These are phyloP conservation scores for Penicillium alfredii DNA, from an alignment of 495 filamentous ascomycete genomes.

Conservation along the genomic window DNA sequence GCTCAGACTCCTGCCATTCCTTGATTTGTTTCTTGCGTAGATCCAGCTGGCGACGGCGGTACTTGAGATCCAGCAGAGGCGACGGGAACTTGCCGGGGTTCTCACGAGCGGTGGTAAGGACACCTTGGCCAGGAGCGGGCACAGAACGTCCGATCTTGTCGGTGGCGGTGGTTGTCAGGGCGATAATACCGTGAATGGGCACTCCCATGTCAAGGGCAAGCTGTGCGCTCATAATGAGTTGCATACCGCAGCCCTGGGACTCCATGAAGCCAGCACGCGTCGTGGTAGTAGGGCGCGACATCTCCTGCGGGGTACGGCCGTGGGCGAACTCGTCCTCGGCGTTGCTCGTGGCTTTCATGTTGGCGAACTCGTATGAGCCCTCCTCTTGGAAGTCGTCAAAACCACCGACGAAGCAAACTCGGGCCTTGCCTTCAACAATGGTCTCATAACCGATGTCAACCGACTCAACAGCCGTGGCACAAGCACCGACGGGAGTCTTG, in stretches of 20 bases:
- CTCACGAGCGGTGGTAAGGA: conserved; percentile 95
- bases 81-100: conserved; percentile 85
- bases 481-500: conserved; percentile 97
- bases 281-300: conserved; percentile 96
- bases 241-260: conserved; percentile 96
- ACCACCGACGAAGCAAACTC: conserved; percentile 94
- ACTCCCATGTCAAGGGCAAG: conserved; percentile 98
- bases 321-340: conserved; percentile 93
- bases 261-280: conserved; percentile 99
- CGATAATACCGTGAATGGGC: conserved; percentile 92
- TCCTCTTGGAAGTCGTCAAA: conserved; percentile 99
- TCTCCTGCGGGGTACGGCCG: conserved; percentile 90
- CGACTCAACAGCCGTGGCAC: conserved; percentile 94
- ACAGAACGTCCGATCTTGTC: conserved; percentile 99
- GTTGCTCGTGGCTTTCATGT: conserved; percentile 99
- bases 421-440: conserved; percentile 94
- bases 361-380: conserved; percentile 98
- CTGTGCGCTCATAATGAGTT: conserved; percentile 96
- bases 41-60: conserved; percentile 90
- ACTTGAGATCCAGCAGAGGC: conserved; percentile 92
- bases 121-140: conserved; percentile 91
- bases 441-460: conserved; percentile 97
- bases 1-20: conserved; percentile 91
- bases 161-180: conserved; percentile 91
- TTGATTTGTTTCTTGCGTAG: conserved; percentile 86